These are phyloP conservation scores for Leccinum fallax DNA, from an alignment of 1,284 basidiomycete genomes.

Conservation along the genomic window DNA sequence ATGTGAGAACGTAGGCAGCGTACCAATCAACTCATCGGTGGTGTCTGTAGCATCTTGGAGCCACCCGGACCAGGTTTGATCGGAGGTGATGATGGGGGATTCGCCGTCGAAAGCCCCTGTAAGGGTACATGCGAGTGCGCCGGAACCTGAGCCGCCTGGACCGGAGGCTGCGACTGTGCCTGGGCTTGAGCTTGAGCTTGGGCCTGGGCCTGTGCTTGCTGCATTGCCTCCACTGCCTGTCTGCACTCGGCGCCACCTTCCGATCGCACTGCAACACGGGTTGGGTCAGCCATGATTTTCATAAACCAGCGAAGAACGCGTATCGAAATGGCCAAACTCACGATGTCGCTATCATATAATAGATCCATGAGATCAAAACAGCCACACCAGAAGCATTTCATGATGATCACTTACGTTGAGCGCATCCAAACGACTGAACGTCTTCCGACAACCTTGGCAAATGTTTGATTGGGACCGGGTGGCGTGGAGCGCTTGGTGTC, in stretches of 20 bases:
- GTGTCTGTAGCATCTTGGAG: conserved; percentile 19
- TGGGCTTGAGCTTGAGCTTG: conserved; percentile 25
- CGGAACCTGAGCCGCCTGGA: conserved; percentile 21
- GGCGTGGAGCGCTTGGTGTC: conserved; percentile 87
- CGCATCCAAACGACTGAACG: conserved; percentile 91
- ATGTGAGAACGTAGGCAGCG: background rate
- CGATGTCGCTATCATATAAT: conserved; percentile 35
- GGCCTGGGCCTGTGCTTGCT: conserved; percentile 36
- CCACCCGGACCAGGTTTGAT: conserved; percentile 28
- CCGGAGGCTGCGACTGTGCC: conserved; percentile 20
- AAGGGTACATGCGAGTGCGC: conserved; percentile 23
- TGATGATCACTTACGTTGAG: conserved; percentile 74
- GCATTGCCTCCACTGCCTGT: conserved; percentile 42
- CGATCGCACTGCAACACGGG: conserved; percentile 62
- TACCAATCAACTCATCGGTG: conserved; percentile 22
- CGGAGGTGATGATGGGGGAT: conserved; percentile 21
- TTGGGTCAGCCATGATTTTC: conserved; percentile 27
- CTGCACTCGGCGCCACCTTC: conserved; percentile 80
- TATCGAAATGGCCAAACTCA: conserved; percentile 28
- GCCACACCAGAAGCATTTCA: conserved; percentile 27
- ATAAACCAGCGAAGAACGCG: conserved; percentile 18
- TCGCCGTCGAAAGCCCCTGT: conserved; percentile 25
- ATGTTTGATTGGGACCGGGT: conserved; percentile 83
- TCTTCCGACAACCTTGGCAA: conserved; percentile 92
- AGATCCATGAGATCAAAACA: conserved; percentile 23